phyloP scores from a whole-genome alignment of 805 yeast species.

The Saccharomycopsis sp. region DNA sequence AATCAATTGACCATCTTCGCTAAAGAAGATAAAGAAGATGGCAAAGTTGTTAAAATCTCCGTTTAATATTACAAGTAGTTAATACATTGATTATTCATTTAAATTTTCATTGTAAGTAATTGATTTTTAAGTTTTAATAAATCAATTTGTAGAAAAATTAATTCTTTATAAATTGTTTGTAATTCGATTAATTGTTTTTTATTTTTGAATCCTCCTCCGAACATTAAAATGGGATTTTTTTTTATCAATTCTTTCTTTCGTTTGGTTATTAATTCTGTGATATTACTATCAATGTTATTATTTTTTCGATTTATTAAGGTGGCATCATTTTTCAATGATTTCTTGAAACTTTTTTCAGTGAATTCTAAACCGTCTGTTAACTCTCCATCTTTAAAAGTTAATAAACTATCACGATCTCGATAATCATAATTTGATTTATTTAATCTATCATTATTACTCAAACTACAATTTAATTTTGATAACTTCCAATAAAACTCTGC shows the following conservation, averaged over 20 bases:
- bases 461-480: constrained; percentile 11
- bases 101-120: no score
- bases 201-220: no score
- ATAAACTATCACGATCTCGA: constrained; percentile 7
- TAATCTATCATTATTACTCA: constrained; percentile 5
- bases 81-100: no score
- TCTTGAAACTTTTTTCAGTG: neutral
- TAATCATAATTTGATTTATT: constrained; percentile 15
- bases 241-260: constrained; percentile 2
- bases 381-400: neutral
- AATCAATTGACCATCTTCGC: constrained; percentile 50
- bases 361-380: neutral
- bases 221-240: constrained; percentile 17
- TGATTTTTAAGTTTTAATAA: no score
- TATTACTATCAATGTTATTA: neutral
- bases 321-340: no score
- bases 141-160: no score
- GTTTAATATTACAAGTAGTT: no score
- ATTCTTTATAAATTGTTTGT: constrained; percentile 1
- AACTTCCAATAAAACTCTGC: constrained; percentile 4
- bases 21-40: constrained; percentile 53
- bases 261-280: neutral
- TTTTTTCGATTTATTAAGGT: no score
- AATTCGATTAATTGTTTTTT: constrained; percentile 4
- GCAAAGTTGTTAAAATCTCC: constrained; percentile 48